phyloP scores from a whole-genome alignment of 2,329 filamentous ascomycete species.

The Bretziella fagacearum region DNA sequence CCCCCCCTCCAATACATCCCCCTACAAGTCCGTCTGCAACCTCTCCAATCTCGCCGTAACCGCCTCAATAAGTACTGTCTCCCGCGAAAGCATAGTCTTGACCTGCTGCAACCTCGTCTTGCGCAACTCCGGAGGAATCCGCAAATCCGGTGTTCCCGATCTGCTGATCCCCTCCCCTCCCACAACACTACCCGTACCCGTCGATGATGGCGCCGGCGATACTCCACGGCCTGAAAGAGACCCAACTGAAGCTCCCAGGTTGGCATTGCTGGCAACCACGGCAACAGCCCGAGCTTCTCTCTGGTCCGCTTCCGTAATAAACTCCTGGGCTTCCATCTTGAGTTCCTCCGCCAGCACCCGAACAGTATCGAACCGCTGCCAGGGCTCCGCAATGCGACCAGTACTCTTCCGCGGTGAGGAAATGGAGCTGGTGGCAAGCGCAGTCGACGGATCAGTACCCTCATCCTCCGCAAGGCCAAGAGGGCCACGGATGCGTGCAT shows the following conservation, averaged over 20 bases:
- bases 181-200: conserved; percentile 13
- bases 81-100: conserved; percentile 44
- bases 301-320: conserved; percentile 19
- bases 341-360: conserved; percentile 37
- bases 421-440: not conserved
- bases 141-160: conserved; percentile 25
- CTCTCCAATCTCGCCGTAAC: conserved; percentile 45
- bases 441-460: conserved; percentile 8
- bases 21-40: conserved; percentile 25
- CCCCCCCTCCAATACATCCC: too few species aligned
- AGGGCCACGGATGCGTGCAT: conserved; percentile 30
- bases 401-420: conserved; percentile 21
- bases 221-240: conserved; percentile 17
- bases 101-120: conserved; percentile 48
- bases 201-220: conserved; percentile 16
- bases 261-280: conserved; percentile 4
- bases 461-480: conserved; percentile 13
- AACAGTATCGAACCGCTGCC: conserved; percentile 41
- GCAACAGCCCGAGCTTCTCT: conserved; percentile 10
- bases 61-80: conserved; percentile 51
- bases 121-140: conserved; percentile 43
- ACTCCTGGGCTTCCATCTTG: conserved; percentile 31
- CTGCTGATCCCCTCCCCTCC: conserved; percentile 16
- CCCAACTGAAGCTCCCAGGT: conserved; percentile 12
- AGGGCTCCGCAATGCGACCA: conserved; percentile 31